Base-by-base conservation (phyloP, 148 eudicot species). In the Fallopia convolvulus region DNA sequence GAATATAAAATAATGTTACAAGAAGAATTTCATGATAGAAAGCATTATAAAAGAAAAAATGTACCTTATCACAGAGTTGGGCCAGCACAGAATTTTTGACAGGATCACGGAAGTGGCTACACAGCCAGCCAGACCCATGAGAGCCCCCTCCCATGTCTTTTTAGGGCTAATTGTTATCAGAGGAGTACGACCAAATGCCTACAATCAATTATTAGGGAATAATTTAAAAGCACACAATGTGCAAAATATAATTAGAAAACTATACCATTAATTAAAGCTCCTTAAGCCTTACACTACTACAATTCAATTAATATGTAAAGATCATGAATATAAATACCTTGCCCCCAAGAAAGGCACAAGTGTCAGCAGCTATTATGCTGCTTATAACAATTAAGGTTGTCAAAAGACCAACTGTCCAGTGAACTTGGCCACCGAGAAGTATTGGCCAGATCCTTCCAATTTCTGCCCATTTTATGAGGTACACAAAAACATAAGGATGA, bases 71-170 rank as follows among this genome's bases (percentile, higher is more conserved):
- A 84, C 68, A 47, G 93, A 91, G 47, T 81, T 79, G 33, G 99
- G 99, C 99, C 99, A 95, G 81, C 81, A 84, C 32, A 95, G 80
- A 48, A 89, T 11, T 79, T 85, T 86, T n/a, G 97, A 88, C 80
- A 95, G 81, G 65, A 90, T 2, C 47, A 90, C 80, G 71, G 94
- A 81, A 71, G 93, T 92, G 70, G 85, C 89, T 81, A 95, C 84
- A 78, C 99, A 95, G 75, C 97, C 97, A 77, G 90, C 88, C 70
- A 92, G 84, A 42, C 99, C 99, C 39, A 80, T 82, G 75, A 87
- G 58, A 80, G 94, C 97, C 83, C 99, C 99, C 77, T 95, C 97
- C 99, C 97, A 95, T 55, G 99, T 95, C 84, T 95, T 95, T 79
- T 92, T 95, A 10, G 99, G 99, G 80, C 99, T 95, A 74, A 95